phyloP scores from a whole-genome alignment of 2,329 filamentous ascomycete genomes.

The Diaporthe sp. region DNA sequence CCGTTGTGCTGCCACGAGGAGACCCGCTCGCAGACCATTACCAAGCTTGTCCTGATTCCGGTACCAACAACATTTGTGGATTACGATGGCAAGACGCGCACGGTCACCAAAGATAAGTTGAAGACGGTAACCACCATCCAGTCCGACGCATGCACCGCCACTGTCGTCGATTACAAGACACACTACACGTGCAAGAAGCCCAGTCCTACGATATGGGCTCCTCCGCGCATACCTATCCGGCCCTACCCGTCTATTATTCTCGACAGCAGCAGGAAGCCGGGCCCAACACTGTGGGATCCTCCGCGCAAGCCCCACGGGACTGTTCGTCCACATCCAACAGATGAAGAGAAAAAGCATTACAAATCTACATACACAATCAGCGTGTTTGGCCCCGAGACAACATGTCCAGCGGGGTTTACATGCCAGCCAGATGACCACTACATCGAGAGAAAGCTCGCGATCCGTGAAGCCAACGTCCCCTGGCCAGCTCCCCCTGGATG shows the following conservation, averaged over 20 bases:
- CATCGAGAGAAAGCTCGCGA: background rate
- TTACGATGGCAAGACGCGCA: background rate
- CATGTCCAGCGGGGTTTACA: background rate
- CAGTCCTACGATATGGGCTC: background rate
- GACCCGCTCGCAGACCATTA: background rate
- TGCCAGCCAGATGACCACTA: slow-evolving; percentile 10
- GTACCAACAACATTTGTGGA: slow-evolving; percentile 18
- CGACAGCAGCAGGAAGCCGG: background rate
- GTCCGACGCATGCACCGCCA: background rate
- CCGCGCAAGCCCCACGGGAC: background rate
- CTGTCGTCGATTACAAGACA: background rate
- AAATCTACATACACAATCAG: background rate
- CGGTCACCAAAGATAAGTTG: background rate
- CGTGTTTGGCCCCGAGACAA: background rate
- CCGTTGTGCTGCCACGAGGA: slow-evolving; percentile 1
- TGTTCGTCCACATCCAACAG: background rate
- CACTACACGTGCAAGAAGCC: slow-evolving; percentile 10
- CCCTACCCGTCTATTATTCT: background rate
- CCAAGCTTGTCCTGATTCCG: slow-evolving; percentile 15
- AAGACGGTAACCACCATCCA: background rate
- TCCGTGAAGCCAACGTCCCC: background rate
- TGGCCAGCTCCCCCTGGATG: slow-evolving; percentile 15
- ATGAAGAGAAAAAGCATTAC: background rate
- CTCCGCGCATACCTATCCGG: background rate
- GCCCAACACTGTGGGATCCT: background rate